Evolutionary conservation across 2,329 filamentous ascomycete genomes (phyloP), one percentile per base, ranked within the genome.

Genomic region (Monosporascus sp.): DNA sequence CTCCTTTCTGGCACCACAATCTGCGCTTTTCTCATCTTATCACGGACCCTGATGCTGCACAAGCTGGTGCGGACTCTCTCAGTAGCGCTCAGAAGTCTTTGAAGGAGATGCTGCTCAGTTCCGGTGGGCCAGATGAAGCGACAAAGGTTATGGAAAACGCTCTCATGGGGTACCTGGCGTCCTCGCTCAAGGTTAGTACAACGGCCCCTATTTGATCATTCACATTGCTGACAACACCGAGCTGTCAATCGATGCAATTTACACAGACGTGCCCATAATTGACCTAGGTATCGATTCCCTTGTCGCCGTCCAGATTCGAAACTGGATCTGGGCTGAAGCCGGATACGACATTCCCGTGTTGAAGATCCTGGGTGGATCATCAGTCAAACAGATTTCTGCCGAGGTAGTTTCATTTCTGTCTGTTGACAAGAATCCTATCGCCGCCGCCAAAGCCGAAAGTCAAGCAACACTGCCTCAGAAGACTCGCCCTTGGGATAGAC

Each of bases 261-360:
- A 48, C 20, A 11, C 25, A 39, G 31, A 51, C 37, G 22, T 34
- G n/a, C 48, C 48, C 7, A 27, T 57, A 14, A 49, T 50, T 14
- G 39, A 42, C 7, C 45, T 51, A 18, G 54, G 54, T 49, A 41
- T 49, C 24, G 47, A 56, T 37, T 39, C 50, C 17, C 42, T 56
- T 18, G 42, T 56, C 11, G 54, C 54, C n/a, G 47, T 49, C 46
- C 39, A 39, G 73, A 72, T 70, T 11, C 69, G 73, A 5, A 63
- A 68, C 17, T 78, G 75, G 74, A 74, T 75, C 52, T 42, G 68
- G 25, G 72, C 72, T 49, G 61, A 72, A 36, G 34, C 74, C 0
- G 51, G 68, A 2, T 57, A 69, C 1, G 68, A 76, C 50, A 63
- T 76, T 3, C 69, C 72, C 1, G 67, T 75, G 1, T 59, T 76